These are phyloP conservation scores for Cystobasidium ongulense DNA, from an alignment of 768 basidiomycete genomes.

Conservation along the genomic window DNA sequence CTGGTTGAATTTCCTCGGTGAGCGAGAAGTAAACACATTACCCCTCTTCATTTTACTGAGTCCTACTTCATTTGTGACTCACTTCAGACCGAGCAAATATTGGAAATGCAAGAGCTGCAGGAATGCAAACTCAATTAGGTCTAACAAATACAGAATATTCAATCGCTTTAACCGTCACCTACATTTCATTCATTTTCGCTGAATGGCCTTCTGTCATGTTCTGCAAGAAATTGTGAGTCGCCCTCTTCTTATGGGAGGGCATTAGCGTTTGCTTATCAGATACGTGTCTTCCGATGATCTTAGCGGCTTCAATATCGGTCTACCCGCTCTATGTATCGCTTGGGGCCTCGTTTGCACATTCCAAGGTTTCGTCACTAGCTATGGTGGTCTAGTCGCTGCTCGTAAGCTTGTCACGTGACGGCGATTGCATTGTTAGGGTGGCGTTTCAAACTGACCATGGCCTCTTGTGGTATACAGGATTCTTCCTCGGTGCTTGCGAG, in stretches of 20 bases:
- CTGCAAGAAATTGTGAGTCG: conserved; percentile 8
- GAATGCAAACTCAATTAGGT: conserved; percentile 9
- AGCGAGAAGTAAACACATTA: neutral
- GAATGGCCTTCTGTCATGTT: conserved; percentile 7
- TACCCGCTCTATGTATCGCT: neutral
- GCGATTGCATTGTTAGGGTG: no score
- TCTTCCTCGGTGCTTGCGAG: conserved; percentile 19
- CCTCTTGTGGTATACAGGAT: neutral
- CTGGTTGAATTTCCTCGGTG: conserved; percentile 15
- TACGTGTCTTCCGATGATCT: neutral
- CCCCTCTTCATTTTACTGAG: neutral
- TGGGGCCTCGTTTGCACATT: conserved; percentile 9
- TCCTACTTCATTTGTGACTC: neutral
- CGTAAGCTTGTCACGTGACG: neutral
- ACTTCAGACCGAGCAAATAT: conserved; percentile 14
- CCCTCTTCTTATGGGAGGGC: neutral
- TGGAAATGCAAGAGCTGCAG: conserved; percentile 18
- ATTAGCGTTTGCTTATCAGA: no score
- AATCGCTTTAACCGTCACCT: conserved; percentile 6
- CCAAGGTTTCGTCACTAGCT: conserved; percentile 4
- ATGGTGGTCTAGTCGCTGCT: conserved; percentile 10
- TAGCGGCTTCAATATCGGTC: neutral
- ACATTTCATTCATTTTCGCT: neutral
- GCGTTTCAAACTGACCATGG: neutral
- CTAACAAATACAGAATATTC: neutral